Evolutionary conservation across 2,329 filamentous ascomycete species (phyloP).

Genomic region (Exophiala sideris): DNA sequence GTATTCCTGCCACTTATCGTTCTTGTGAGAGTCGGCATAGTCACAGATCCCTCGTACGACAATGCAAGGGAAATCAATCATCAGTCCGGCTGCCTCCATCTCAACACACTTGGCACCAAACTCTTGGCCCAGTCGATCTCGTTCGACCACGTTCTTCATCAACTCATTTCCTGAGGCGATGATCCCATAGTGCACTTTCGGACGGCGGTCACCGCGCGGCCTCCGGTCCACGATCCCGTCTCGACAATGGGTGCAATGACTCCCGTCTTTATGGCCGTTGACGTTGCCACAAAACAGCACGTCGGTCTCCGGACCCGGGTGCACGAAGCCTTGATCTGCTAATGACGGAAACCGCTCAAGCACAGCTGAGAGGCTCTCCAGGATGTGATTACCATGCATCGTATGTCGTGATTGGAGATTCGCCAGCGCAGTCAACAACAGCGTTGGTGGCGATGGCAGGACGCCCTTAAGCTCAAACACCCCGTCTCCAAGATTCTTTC

Average conservation of each 20-base stretch:
- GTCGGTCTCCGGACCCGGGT: too few species aligned
- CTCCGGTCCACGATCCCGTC: too few species aligned
- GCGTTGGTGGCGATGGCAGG: constrained; percentile 22
- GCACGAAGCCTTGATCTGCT: too few species aligned
- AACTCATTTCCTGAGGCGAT: not conserved
- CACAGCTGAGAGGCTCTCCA: too few species aligned
- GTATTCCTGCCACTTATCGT: constrained; percentile 12
- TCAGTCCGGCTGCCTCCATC: constrained; percentile 16
- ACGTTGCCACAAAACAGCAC: too few species aligned
- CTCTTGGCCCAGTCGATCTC: constrained; percentile 12
- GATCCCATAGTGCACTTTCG: not conserved
- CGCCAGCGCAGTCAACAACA: constrained; percentile 22
- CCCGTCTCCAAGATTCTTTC: constrained; percentile 22
- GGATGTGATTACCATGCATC: too few species aligned
- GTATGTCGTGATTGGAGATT: not conserved
- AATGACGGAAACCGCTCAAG: too few species aligned
- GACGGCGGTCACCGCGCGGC: not conserved
- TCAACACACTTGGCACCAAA: constrained; percentile 7
- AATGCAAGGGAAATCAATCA: constrained; percentile 15
- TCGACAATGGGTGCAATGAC: too few species aligned
- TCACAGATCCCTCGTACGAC: constrained; percentile 19
- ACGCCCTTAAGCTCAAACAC: constrained; percentile 25
- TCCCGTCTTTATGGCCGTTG: too few species aligned
- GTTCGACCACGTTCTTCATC: constrained; percentile 15
- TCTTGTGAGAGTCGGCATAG: constrained; percentile 17